Percentiles rank a stretch among this genome's conserved stretches.
Conservation (phyloP, 1,284 basidiomycete genomes). For the Phaffia rhodozyma region DNA sequence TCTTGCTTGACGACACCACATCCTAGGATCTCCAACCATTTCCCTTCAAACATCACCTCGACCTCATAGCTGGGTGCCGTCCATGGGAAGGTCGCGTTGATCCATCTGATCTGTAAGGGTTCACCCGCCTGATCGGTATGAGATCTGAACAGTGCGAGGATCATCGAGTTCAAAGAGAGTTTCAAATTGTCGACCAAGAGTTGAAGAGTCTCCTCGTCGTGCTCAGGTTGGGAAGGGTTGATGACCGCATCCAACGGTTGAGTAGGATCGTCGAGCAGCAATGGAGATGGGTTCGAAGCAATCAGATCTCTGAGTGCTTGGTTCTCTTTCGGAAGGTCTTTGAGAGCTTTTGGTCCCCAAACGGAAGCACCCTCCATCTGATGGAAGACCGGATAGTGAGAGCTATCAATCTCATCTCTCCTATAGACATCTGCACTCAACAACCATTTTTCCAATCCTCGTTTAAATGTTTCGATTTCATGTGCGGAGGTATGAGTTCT, state of each 20-base stretch:
- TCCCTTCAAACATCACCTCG: slow-evolving; percentile 88
- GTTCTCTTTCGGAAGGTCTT: slow-evolving; percentile 40
- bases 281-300: slow-evolving; percentile 45
- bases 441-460: slow-evolving; percentile 69
- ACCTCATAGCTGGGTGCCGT: slow-evolving; percentile 96
- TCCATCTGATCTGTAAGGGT: slow-evolving; percentile 86
- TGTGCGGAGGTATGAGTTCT: slow-evolving; percentile 97
- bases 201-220: slow-evolving; percentile 58
- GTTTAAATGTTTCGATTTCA: slow-evolving; percentile 80
- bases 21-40: slow-evolving; percentile 95
- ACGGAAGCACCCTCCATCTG: slow-evolving; percentile 94
- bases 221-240: slow-evolving; percentile 69
- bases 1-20: slow-evolving; percentile 84
- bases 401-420: slow-evolving; percentile 93
- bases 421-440: slow-evolving; percentile 97
- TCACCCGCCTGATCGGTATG: slow-evolving; percentile 30
- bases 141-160: slow-evolving; percentile 66
- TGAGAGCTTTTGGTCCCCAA: slow-evolving; percentile 48
- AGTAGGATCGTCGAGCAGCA: slow-evolving; percentile 76
- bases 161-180: slow-evolving; percentile 76
- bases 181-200: slow-evolving; percentile 77
- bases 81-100: slow-evolving; percentile 95
- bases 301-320: slow-evolving; percentile 50
- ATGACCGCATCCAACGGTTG: slow-evolving; percentile 27
- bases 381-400: slow-evolving; percentile 97